Evolutionary conservation across 2,329 filamentous ascomycete species (phyloP).

Genomic region (Sphaerulina vaccinii): DNA sequence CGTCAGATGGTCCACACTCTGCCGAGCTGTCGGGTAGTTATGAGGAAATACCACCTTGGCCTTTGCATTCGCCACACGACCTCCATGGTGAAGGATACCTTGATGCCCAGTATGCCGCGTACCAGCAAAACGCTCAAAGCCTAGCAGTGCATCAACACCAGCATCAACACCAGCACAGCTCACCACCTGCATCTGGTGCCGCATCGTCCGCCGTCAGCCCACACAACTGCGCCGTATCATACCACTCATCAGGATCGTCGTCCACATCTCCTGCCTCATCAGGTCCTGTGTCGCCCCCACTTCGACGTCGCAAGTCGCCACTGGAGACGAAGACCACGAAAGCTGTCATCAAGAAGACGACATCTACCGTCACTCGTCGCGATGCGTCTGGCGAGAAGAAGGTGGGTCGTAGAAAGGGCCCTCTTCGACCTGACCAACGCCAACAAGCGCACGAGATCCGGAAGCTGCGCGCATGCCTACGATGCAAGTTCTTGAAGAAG

Average conservation of each 20-base stretch:
- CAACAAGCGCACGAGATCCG: conserved; percentile 97
- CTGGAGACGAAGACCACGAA: conserved; percentile 77
- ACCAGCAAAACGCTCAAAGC: conserved; percentile 41
- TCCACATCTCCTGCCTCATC: conserved; percentile 37
- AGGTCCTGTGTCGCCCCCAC: conserved; percentile 49
- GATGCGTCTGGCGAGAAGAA: conserved; percentile 80
- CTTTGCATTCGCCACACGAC: conserved; percentile 79
- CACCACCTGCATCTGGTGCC: conserved; percentile 26
- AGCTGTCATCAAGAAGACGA: conserved; percentile 71
- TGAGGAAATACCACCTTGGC: conserved; percentile 71
- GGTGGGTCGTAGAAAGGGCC: conserved; percentile 84
- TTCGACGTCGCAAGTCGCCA: conserved; percentile 59
- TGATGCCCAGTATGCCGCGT: conserved; percentile 52
- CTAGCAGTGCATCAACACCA: conserved; percentile 20
- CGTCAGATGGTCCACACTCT: conserved; percentile 59
- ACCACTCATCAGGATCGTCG: conserved; percentile 33
- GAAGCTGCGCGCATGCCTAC: conserved; percentile 87
- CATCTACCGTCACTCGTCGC: conserved; percentile 65
- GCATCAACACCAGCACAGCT: conserved; percentile 29
- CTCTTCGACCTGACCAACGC: conserved; percentile 86
- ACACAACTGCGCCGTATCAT: conserved; percentile 24
- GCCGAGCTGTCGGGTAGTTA: conserved; percentile 71
- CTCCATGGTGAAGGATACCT: conserved; percentile 62
- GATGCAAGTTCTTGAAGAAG: conserved; percentile 99
- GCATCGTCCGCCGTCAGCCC: conserved; percentile 32